Percentiles rank a stretch among this genome's conserved stretches.
phyloP scores from a whole-genome alignment of 2,329 filamentous ascomycete species.

The Xylariaceae sp. region DNA sequence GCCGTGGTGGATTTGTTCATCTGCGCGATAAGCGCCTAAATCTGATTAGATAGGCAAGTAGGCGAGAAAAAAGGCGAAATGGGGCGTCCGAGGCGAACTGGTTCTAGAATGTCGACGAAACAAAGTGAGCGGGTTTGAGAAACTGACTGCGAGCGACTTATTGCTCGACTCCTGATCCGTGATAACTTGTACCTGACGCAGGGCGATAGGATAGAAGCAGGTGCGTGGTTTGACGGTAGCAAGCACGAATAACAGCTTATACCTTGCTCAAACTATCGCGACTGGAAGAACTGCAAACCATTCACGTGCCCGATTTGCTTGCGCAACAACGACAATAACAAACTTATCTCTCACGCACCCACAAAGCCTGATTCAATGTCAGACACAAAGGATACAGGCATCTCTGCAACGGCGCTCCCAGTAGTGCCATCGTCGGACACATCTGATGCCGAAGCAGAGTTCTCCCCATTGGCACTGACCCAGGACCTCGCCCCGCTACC shows the following conservation, averaged over 20 bases:
- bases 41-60: neutral
- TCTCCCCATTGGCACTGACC: conserved; percentile 47
- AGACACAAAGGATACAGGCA: conserved; percentile 5
- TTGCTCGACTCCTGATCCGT: too few relatives aligned
- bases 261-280: too few relatives aligned
- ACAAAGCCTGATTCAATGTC: conserved; percentile 1
- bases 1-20: neutral
- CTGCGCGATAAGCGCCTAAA: neutral
- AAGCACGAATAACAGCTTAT: too few relatives aligned
- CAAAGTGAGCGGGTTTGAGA: too few relatives aligned
- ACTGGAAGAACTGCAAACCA: too few relatives aligned
- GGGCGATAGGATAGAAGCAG: too few relatives aligned
- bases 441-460: conserved; percentile 28
- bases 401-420: conserved; percentile 3
- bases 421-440: conserved; percentile 1
- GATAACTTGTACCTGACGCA: too few relatives aligned
- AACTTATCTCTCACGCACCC: neutral
- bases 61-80: neutral
- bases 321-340: neutral
- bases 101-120: conserved; percentile 2
- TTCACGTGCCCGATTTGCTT: too few relatives aligned
- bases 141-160: too few relatives aligned
- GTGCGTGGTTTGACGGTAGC: too few relatives aligned
- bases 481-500: conserved; percentile 57
- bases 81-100: neutral